Conservation (phyloP, 495 filamentous ascomycete species). For the Aspergillus leporis region DNA sequence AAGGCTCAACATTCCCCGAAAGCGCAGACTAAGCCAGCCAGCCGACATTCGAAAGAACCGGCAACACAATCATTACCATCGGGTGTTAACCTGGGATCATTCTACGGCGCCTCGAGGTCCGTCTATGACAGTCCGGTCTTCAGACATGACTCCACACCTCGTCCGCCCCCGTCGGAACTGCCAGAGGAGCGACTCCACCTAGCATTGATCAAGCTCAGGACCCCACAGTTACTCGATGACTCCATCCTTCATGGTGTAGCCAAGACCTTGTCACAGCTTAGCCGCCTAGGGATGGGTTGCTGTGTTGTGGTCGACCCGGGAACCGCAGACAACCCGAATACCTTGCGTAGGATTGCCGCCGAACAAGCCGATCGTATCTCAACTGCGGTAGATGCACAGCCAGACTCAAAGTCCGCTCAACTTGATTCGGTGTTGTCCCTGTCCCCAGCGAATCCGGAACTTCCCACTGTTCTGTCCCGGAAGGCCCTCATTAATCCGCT, state of each 20-base stretch:
- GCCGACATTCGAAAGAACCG: conserved; percentile 21
- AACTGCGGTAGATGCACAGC: conserved; percentile 66
- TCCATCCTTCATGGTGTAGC: conserved; percentile 71
- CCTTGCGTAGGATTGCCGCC: conserved; percentile 46
- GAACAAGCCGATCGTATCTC: conserved; percentile 75
- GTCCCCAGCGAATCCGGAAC: conserved; percentile 25
- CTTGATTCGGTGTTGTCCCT: conserved; percentile 65
- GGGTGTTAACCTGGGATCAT: conserved; percentile 61
- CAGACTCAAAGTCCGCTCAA: conserved; percentile 63
- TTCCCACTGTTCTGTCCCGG: conserved; percentile 52
- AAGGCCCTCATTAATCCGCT: conserved; percentile 68
- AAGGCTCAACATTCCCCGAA: conserved; percentile 44
- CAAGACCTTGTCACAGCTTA: conserved; percentile 79
- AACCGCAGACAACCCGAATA: conserved; percentile 25
- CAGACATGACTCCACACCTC: conserved; percentile 47
- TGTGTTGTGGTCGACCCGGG: conserved; percentile 79
- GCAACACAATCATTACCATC: conserved; percentile 30
- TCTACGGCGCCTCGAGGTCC: conserved; percentile 59
- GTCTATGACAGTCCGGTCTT: conserved; percentile 66
- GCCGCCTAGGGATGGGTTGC: conserved; percentile 74
- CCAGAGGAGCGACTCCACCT: conserved; percentile 62
- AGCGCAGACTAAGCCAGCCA: conserved; percentile 19
- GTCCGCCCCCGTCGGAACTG: conserved; percentile 29
- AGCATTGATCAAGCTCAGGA: conserved; percentile 81
- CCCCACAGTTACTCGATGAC: conserved; percentile 68